phyloP scores from a whole-genome alignment of 768 basidiomycete species.

The Tulasnella sp. region DNA sequence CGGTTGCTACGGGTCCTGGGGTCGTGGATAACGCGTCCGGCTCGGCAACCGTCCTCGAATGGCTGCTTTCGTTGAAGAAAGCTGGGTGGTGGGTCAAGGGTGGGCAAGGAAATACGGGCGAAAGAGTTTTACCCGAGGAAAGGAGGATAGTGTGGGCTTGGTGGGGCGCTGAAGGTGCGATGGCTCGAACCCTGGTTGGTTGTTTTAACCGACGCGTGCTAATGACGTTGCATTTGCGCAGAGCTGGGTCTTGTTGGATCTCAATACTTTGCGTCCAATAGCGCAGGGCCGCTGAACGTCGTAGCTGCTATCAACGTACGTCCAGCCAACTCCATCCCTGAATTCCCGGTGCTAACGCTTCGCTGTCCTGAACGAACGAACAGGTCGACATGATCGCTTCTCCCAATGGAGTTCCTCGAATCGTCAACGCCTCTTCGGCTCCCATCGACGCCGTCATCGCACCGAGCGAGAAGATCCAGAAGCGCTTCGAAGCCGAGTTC shows the following conservation, averaged over 20 bases:
- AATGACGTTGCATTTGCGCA: neutral
- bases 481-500: neutral
- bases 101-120: neutral
- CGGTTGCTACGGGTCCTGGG: slow-evolving; percentile 2
- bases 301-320: slow-evolving; percentile 17
- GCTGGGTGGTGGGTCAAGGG: slow-evolving; percentile 8
- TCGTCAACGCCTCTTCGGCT: slow-evolving; percentile 22
- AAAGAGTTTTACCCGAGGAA: neutral
- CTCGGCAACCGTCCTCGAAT: neutral
- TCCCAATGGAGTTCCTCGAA: neutral
- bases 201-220: neutral
- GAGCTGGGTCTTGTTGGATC: slow-evolving; percentile 12
- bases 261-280: slow-evolving; percentile 1
- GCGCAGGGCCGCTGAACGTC: neutral
- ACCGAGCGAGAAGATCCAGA: slow-evolving; percentile 14
- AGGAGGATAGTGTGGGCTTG: slow-evolving; percentile 25
- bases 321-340: neutral
- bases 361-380: neutral
- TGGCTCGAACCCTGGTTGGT: no score
- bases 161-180: slow-evolving; percentile 19
- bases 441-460: neutral
- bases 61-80: neutral
- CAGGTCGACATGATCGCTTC: slow-evolving; percentile 26
- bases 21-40: slow-evolving; percentile 15
- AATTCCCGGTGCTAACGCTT: neutral